Evolutionary conservation across 257 asterid species (phyloP), one percentile per base, ranked within the genome.

Genomic region (Haberlea rhodopensis): DNA sequence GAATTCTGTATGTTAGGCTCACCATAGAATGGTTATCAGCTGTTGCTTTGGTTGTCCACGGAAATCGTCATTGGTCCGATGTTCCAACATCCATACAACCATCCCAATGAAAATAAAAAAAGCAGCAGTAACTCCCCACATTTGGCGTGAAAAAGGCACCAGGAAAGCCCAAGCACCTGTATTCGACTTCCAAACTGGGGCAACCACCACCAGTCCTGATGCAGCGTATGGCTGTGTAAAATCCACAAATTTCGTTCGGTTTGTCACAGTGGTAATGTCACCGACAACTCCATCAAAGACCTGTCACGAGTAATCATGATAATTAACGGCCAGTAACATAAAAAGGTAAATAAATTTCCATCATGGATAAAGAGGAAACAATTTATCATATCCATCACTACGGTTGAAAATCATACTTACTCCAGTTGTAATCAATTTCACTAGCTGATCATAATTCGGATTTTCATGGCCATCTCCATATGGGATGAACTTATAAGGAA

Each of bases 401-500:
- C 40, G 37, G 53, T n/a, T n/a, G 8, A 62, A 32, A 21, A 60
- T 67, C 52, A 8, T 58, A 77, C 97, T 76, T 79, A 94, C 99
- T 76, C 97, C 96, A 0, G 96, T 66, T 19, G 90, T 68, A 71
- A 90, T 77, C 72, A 69, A 71, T 3, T 63, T 58, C 75, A 87
- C 95, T 48, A 94, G 82, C 69, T 83, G 86, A 8, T 69, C 67
- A 68, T 90, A 94, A 71, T 56, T 76, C 1, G 99, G 99, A 64
- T 86, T 94, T 57, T 85, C 78, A 15, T 0, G 73, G 63, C 97
- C 97, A 46, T 90, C 76, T 64, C 99, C 99, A n/a, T 62, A 86
- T 24, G 99, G 87, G 24, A 86, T 24, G 60, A 94, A 90, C 79
- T 84, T 84, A 79, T 80, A 84, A 0, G 95, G 97, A 75, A 94